A percentile compares a stretch with the other conserved stretches of the same genome.
phyloP scores from a whole-genome alignment of 2,329 filamentous ascomycete genomes.

The Monilinia aucupariae region DNA sequence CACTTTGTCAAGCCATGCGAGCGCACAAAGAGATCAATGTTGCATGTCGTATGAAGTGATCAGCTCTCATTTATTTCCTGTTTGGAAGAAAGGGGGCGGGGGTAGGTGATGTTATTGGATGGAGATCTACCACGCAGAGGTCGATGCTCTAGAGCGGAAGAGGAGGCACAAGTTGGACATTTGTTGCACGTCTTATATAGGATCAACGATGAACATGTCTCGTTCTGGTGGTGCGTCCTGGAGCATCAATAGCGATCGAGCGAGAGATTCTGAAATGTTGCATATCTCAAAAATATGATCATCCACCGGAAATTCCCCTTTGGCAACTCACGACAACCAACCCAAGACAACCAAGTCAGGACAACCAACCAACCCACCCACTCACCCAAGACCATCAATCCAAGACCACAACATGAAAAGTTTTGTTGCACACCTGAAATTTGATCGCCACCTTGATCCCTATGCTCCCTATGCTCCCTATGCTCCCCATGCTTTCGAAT shows the following conservation, averaged over 20 bases:
- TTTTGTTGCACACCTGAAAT: slow-evolving; percentile 1
- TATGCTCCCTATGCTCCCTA: neutral
- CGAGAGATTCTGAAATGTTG: neutral
- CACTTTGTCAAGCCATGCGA: neutral
- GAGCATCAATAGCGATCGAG: neutral
- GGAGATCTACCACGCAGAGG: neutral
- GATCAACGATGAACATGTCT: slow-evolving; percentile 9
- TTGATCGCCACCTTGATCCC: neutral
- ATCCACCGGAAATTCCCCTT: slow-evolving; percentile 12
- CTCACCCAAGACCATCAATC: too few species aligned
- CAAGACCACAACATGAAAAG: neutral
- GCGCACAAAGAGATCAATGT: neutral
- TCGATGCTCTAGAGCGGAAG: neutral
- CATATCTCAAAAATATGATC: slow-evolving; percentile 8
- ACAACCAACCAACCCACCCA: too few species aligned
- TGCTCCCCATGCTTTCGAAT: too few species aligned
- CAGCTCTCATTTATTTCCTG: neutral
- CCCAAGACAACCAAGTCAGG: too few species aligned
- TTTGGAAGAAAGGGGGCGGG: neutral
- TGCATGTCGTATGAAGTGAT: slow-evolving; percentile 4
- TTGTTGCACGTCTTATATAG: slow-evolving; percentile 11
- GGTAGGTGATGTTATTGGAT: neutral
- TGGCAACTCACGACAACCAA: neutral
- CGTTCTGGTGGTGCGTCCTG: neutral
- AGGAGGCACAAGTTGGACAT: neutral